Base-by-base conservation (phyloP, 805 yeast genomes). In the Spathaspora sp. region DNA sequence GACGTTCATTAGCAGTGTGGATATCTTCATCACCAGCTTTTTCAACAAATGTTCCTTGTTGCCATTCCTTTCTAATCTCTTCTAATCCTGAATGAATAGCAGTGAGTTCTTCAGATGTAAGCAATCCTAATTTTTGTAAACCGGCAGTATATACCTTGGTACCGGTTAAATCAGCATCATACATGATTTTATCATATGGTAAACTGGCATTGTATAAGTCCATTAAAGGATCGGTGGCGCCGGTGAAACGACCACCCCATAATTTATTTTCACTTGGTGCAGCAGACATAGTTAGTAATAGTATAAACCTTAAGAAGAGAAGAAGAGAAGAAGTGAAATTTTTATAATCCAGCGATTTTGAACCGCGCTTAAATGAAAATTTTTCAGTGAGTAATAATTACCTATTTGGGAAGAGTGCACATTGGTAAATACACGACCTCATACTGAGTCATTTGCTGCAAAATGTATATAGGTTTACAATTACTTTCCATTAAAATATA, bases 221-320 rank as follows among this genome's bases (percentile, higher is more conserved):
- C 99, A 94, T 94, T 64, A 94, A 76, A 2, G 99, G 99, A 63
- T 94, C 99, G 28, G 96, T 85, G 56, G 93, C 93, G 3, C 96
- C 98, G 54, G 97, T 93, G 74, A 93, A 93, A 71, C 99, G 83
- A 62, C 98, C 99, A 62, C 99, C 99, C 99, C 99, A 93, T 58
- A 93, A 77, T 69, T 85, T 92, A 61, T 76, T 78, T 71, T 86
- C 91, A 28, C 85, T 72, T 58, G 85, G 84, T 49, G 67, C 66
- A 19, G 53, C 35, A 42, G 69, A 52, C 75, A 70, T 73, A 35
- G 54, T 55, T 44, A 14, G 16, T 42, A 10, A 14, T 18, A 17
- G 4, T 42, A 2, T 17, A 6, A 23, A 44, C 35, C 5, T 20
- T 14, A 28, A 19, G 35, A 18, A 31, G 18, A 12, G 38, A 12